These are phyloP conservation scores for Lagenidium sp. DNA, from an alignment of 352 stramenopile genomes.

Conservation along the genomic window DNA sequence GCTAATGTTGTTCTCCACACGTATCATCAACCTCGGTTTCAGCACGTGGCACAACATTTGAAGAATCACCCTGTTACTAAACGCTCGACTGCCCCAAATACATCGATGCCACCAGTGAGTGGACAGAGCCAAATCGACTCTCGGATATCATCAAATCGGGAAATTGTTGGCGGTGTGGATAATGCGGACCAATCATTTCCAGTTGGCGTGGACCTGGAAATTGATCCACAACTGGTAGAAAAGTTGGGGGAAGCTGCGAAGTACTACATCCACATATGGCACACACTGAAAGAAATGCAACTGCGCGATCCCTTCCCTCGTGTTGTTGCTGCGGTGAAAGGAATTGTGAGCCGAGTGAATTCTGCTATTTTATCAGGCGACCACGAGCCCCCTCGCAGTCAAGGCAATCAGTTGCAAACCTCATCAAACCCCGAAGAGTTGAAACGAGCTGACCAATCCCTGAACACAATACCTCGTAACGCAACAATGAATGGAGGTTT, in stretches of 20 bases:
- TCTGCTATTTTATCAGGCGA: conserved; percentile 17
- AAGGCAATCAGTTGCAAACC: too few relatives aligned
- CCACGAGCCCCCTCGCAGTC: conserved; percentile 1
- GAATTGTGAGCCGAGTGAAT: conserved; percentile 21
- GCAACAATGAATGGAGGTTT: too few relatives aligned
- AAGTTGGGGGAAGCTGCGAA: conserved; percentile 25
- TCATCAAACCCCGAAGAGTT: too few relatives aligned
- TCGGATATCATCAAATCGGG: background rate
- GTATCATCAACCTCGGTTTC: conserved; percentile 78
- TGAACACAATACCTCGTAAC: too few relatives aligned
- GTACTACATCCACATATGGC: conserved; percentile 64
- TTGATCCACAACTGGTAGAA: conserved; percentile 13
- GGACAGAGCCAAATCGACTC: background rate
- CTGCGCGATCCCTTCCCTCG: conserved; percentile 62
- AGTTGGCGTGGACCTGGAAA: conserved; percentile 9
- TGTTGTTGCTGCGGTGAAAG: conserved; percentile 30
- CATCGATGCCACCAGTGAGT: background rate
- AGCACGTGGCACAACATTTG: conserved; percentile 73
- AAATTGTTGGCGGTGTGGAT: background rate
- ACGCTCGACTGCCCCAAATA: background rate
- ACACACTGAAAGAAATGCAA: conserved; percentile 47
- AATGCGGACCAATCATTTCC: conserved; percentile 12
- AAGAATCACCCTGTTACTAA: conserved; percentile 38
- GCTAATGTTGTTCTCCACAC: conserved; percentile 83
- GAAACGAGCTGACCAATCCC: too few relatives aligned